Base-by-base conservation (phyloP, 1,284 basidiomycete genomes). In the Leccinum subrobustum region DNA sequence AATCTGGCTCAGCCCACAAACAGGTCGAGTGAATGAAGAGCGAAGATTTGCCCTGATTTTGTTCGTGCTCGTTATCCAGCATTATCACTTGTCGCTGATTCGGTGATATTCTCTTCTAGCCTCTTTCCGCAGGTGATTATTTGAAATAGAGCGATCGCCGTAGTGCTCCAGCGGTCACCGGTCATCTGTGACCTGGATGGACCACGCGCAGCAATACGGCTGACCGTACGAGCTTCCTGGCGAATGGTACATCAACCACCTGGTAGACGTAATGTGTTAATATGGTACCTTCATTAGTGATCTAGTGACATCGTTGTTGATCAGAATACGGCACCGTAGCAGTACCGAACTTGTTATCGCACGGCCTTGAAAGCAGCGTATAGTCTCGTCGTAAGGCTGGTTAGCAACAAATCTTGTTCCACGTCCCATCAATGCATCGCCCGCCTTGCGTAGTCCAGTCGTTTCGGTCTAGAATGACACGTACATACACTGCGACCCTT, bases 41-140 rank as follows among this genome's bases (percentile, higher is more conserved):
- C 61, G 58, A 47, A 53, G 25, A 18, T 4, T 64, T 4, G 57
- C 57, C 4, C 0, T 61, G 3, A 29, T 62, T 42, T 72, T 70
- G 61, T 68, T 53, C 12, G 70, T 67, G n/a, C 48, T 44, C 25
- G 16, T 33, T 11, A 3, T 0, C 0, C 52, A 8, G 1, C 2
- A 27, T 42, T 12, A 6, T 52, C 18, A 16, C 3, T 6, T 48
- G 23, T 52, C 8, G 25, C 58, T 72, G 27, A 50, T 8, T 68
- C 12, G 1, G 12, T 39, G 11, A 44, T 44, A 0, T 27, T 4
- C 11, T 29, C 27, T 29, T 18, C 14, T 18, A 18, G 6, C n/a
- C 51, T 31, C 25, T 18, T 18, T 23, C 12, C 52, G 6, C 33
- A 23, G 51, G 52, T 53, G 4, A 53, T 29, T 20, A 53, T 35